Evolutionary conservation across 2,329 filamentous ascomycete genomes (phyloP).

Genomic region (Diaporthe sp.): DNA sequence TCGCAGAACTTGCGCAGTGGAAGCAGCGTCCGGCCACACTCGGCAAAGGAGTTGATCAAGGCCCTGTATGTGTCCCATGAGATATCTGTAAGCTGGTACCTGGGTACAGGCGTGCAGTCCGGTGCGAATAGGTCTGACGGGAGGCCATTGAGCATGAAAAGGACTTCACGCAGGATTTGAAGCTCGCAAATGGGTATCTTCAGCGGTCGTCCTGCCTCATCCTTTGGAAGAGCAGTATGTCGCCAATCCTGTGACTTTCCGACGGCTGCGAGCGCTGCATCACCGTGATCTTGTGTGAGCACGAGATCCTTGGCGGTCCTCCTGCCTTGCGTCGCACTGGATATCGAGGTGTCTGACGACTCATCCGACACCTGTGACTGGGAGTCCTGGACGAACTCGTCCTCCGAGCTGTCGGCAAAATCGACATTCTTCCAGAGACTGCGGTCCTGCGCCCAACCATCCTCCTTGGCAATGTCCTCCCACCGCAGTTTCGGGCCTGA

Average conservation of each 20-base stretch:
- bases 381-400: constrained; percentile 60
- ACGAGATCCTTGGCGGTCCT: constrained; percentile 50
- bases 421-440: constrained; percentile 80
- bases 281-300: constrained; percentile 49
- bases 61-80: constrained; percentile 65
- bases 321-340: constrained; percentile 46
- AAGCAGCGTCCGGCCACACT: constrained; percentile 60
- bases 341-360: constrained; percentile 48
- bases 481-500: constrained; percentile 73
- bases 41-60: constrained; percentile 61
- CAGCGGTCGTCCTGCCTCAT: constrained; percentile 50
- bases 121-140: constrained; percentile 78
- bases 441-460: constrained; percentile 77
- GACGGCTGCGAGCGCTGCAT: constrained; percentile 53
- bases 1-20: constrained; percentile 61
- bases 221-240: constrained; percentile 43
- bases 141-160: constrained; percentile 89
- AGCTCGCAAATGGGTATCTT: constrained; percentile 75
- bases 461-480: constrained; percentile 83
- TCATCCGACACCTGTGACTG: constrained; percentile 50
- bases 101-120: constrained; percentile 54
- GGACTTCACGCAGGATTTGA: constrained; percentile 79
- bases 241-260: constrained; percentile 63
- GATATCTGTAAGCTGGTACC: constrained; percentile 62
- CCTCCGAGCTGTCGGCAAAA: constrained; percentile 77